Base-by-base conservation (phyloP, 208 protist genomes). In the Acanthamoeba royreba region DNA sequence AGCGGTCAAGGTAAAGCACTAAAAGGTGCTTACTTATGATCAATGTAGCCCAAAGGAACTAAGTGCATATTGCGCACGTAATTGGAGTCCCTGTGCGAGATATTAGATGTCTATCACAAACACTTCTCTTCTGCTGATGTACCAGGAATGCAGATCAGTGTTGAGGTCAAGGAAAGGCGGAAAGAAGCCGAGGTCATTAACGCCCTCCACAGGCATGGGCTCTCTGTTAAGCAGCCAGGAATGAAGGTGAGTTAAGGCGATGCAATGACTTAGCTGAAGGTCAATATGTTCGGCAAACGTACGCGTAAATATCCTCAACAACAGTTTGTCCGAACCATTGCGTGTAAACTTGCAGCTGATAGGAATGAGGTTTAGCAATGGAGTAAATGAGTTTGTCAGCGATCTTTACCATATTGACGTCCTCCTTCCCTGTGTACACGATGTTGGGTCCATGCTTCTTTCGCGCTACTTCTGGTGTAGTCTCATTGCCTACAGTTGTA, bases 101-200 rank as follows among this genome's bases (percentile, higher is more conserved):
- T 9, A 17, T 77, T 7, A 31, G n/a, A n/a, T n/a, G n/a, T n/a
- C n/a, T n/a, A n/a, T n/a, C n/a, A n/a, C n/a, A n/a, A n/a, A n/a
- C n/a, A n/a, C n/a, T n/a, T n/a, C n/a, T n/a, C n/a, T n/a, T n/a
- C n/a, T n/a, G n/a, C n/a, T n/a, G n/a, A n/a, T n/a, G 79, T 38
- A 53, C 43, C 43, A 88, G 11, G 79, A 53, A 17, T 31, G 33
- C 45, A 88, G 49, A 2, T 88, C 47, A 25, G 79, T 61, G 79
- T 88, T 33, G 33, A 63, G 25, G 61, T 92, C 86, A 38, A 92
- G 52, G 55, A 77, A 74, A 2, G 86, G 86, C 5, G 7, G 53
- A 55, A 92, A 92, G 40, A 79, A 77, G 9, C 86, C 86, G n/a
- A 92, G n/a, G n/a, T 92, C 86, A 35, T 92, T 92, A 7, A 92